Conservation (phyloP, 2,329 filamentous ascomycete species). For the Colletotrichum eremochloae region DNA sequence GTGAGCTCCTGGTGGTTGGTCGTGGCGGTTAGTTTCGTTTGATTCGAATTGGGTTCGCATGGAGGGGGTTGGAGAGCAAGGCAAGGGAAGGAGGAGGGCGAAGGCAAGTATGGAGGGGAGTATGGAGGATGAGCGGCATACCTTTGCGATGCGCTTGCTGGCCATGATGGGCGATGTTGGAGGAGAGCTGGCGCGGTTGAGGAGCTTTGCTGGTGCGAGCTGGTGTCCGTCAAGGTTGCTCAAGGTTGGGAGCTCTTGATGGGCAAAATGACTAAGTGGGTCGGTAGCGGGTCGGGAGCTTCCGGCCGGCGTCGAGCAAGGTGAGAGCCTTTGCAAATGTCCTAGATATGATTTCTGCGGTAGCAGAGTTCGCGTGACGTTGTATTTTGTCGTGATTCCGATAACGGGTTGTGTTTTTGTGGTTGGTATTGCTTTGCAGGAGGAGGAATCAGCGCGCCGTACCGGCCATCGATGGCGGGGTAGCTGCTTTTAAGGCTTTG, state of each 20-base stretch:
- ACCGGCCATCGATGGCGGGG: slow-evolving; percentile 35
- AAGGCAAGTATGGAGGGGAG: neutral
- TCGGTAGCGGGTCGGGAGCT: neutral
- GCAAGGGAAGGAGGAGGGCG: neutral
- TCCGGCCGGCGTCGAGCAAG: neutral
- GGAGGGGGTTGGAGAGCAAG: neutral
- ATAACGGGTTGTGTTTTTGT: neutral
- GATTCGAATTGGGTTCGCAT: neutral
- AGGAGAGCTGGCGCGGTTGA: slow-evolving; percentile 9
- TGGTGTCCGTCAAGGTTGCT: slow-evolving; percentile 22
- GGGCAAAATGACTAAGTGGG: neutral
- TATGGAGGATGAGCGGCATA: slow-evolving; percentile 40
- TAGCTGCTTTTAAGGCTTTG: slow-evolving; percentile 34
- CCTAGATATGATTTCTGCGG: too few species aligned
- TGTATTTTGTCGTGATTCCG: neutral
- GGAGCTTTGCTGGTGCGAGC: slow-evolving; percentile 11
- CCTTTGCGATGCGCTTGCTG: slow-evolving; percentile 61
- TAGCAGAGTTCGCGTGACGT: too few species aligned
- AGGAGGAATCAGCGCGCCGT: slow-evolving; percentile 17
- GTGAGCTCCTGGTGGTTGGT: slow-evolving; percentile 62
- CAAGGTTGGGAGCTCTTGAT: slow-evolving; percentile 27
- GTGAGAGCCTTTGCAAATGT: neutral
- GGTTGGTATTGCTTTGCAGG: neutral
- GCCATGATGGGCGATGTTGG: slow-evolving; percentile 51
- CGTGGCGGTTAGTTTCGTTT: slow-evolving; percentile 41